These are phyloP conservation scores for Globisporangium orthogonon DNA, from an alignment of 352 stramenopile species.

Conservation along the genomic window DNA sequence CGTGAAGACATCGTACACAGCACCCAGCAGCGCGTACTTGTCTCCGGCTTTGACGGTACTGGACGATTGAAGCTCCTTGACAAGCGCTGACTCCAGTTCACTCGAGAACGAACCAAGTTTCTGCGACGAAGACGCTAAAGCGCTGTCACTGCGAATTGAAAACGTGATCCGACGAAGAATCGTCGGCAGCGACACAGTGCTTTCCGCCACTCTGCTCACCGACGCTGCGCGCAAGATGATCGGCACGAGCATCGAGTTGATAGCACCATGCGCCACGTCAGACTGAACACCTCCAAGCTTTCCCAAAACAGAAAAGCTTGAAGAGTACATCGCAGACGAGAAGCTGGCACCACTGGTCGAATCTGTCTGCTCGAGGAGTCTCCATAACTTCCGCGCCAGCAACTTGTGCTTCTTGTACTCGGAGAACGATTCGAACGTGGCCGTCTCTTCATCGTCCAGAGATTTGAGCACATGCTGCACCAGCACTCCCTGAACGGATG, in stretches of 20 bases:
- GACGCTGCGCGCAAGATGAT: slow-evolving; percentile 23
- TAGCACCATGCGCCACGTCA: slow-evolving; percentile 11
- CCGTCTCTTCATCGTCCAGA: slow-evolving; percentile 9
- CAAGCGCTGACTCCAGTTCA: slow-evolving; percentile 5
- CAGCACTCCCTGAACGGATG: slow-evolving; percentile 22
- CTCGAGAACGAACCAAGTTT: not conserved
- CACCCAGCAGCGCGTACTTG: slow-evolving; percentile 7
- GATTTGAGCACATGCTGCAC: slow-evolving; percentile 28
- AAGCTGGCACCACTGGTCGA: not conserved
- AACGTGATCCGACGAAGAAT: slow-evolving; percentile 13
- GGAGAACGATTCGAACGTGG: slow-evolving; percentile 17
- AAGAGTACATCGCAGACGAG: slow-evolving; percentile 23
- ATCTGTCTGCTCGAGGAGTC: slow-evolving; percentile 19
- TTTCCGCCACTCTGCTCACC: not conserved
- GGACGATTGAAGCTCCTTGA: not conserved
- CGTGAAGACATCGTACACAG: slow-evolving; percentile 13
- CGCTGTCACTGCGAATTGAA: slow-evolving; percentile 6
- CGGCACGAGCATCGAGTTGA: slow-evolving; percentile 22
- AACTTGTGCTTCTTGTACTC: slow-evolving; percentile 34
- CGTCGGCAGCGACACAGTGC: slow-evolving; percentile 4
- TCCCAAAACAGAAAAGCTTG: slow-evolving; percentile 21
- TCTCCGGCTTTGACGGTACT: not conserved
- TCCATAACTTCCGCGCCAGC: slow-evolving; percentile 33
- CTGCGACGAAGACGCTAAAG: not conserved
- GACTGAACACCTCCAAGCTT: slow-evolving; percentile 25